phyloP scores from a whole-genome alignment of 2,329 filamentous ascomycete genomes.

The Microcera coccophila region DNA sequence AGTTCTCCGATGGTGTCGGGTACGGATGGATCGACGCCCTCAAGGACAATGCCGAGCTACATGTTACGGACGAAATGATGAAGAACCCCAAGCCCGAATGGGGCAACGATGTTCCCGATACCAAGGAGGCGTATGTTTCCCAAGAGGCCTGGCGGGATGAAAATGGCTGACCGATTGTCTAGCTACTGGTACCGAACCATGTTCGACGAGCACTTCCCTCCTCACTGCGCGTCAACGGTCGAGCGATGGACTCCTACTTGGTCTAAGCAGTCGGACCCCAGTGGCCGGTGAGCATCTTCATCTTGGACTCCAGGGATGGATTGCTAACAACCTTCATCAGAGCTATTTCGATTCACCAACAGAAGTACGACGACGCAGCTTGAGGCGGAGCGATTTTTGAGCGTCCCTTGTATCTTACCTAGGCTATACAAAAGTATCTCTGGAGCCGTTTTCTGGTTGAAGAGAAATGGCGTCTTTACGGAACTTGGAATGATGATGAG shows the following conservation, averaged over 20 bases:
- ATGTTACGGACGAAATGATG: slow-evolving; percentile 96
- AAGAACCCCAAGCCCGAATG: slow-evolving; percentile 97
- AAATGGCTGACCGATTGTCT: slow-evolving; percentile 24
- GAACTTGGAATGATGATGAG: slow-evolving; percentile 2
- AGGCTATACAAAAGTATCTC: slow-evolving; percentile 20
- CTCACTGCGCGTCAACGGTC: slow-evolving; percentile 85
- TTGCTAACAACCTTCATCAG: slow-evolving; percentile 40
- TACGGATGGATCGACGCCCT: slow-evolving; percentile 99
- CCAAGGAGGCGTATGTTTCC: slow-evolving; percentile 83
- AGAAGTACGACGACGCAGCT: slow-evolving; percentile 58
- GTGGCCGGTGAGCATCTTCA: slow-evolving; percentile 65
- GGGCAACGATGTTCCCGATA: slow-evolving; percentile 88
- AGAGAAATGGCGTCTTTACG: slow-evolving; percentile 23
- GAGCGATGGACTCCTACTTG: slow-evolving; percentile 96
- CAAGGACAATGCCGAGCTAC: slow-evolving; percentile 86
- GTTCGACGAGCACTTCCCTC: slow-evolving; percentile 99
- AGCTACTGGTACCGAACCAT: slow-evolving; percentile 96
- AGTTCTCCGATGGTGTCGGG: slow-evolving; percentile 97
- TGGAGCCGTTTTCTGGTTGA: slow-evolving; percentile 52
- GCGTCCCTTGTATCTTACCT: slow-evolving; percentile 23
- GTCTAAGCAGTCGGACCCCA: slow-evolving; percentile 94
- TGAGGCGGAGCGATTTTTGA: not conserved
- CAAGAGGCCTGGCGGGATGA: not conserved
- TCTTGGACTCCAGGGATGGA: not conserved
- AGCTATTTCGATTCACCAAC: slow-evolving; percentile 71